Base-by-base conservation (phyloP, 2,329 filamentous ascomycete genomes). In the Verticillium albo-atrum region DNA sequence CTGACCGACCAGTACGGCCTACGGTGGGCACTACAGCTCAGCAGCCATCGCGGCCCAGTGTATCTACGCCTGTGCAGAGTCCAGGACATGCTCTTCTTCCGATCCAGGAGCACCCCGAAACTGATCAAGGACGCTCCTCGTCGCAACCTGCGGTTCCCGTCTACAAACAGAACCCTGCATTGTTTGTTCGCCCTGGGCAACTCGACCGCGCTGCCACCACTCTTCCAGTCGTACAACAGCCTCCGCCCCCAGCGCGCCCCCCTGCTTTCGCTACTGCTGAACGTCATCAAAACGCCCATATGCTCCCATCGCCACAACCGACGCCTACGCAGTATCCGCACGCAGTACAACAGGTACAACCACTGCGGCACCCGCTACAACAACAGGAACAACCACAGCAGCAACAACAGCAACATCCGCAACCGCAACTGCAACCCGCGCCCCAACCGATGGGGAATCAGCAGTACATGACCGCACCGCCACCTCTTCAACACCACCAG, bases 371-470 rank as follows among this genome's bases (percentile, higher is more conserved):
- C n/a, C n/a, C n/a, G 26, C 59, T 51, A 27, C 54, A 60, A n/a
- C 34, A 34, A 37, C 56, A 59, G 30, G 64, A 67, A 9, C 68
- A 63, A 65, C 64, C 42, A 61, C n/a, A n/a, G n/a, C n/a, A n/a
- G n/a, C n/a, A n/a, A n/a, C n/a, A n/a, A n/a, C n/a, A n/a, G n/a
- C n/a, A n/a, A n/a, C n/a, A n/a, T n/a, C n/a, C n/a, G n/a, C 67
- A 57, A 15, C 63, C 65, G 52, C 63, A 64, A n/a, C 63, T 60
- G 32, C 58, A 59, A 34, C 42, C 34, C 25, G 60, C 57, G 27
- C 54, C 9, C 25, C 54, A 56, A 17, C 15, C 35, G 35, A 12
- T 47, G 42, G 42, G 7, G 25, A 23, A 9, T 12, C 42, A 47
- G 42, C 42, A 47, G 14, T 47, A 23, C 20, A 25, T 35, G 30